Conservation (phyloP, 306 rosid species). For the Luffa aegyptiaca region DNA sequence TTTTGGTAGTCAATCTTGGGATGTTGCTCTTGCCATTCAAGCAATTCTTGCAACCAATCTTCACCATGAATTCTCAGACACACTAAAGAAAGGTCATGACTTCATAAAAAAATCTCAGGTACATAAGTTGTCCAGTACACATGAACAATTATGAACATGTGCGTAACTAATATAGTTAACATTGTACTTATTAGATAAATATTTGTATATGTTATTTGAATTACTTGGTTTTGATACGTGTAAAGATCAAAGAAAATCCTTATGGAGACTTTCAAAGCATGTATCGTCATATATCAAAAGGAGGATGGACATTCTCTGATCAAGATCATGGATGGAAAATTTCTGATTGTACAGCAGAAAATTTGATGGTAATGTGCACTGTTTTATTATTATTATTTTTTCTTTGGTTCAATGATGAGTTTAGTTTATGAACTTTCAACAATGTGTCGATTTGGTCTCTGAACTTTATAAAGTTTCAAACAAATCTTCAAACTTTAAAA, state of each 20-base stretch:
- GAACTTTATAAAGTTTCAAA: too few species aligned
- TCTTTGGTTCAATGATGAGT: too few species aligned
- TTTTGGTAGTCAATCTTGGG: slow-evolving; percentile 9
- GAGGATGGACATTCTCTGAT: slow-evolving; percentile 76
- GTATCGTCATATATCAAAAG: slow-evolving; percentile 70
- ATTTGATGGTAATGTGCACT: slow-evolving; percentile 36
- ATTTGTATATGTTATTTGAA: background rate
- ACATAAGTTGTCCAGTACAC: background rate
- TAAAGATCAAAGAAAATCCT: slow-evolving; percentile 42
- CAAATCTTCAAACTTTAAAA: too few species aligned
- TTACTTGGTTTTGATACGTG: background rate
- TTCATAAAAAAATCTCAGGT: background rate
- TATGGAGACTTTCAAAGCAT: slow-evolving; percentile 38
- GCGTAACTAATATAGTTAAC: too few species aligned
- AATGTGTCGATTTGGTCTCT: too few species aligned
- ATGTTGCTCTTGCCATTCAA: background rate
- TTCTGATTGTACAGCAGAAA: slow-evolving; percentile 66
- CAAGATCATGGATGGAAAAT: background rate
- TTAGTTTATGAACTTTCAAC: too few species aligned
- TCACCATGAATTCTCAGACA: background rate
- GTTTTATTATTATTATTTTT: too few species aligned
- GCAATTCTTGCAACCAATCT: slow-evolving; percentile 4
- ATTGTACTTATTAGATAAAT: too few species aligned
- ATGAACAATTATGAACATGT: background rate
- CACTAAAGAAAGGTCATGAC: background rate